A percentile compares a stretch with the other conserved stretches of the same genome.
Evolutionary conservation across 345 rosid genomes (phyloP).

Genomic region (Hypericum perforatum): DNA sequence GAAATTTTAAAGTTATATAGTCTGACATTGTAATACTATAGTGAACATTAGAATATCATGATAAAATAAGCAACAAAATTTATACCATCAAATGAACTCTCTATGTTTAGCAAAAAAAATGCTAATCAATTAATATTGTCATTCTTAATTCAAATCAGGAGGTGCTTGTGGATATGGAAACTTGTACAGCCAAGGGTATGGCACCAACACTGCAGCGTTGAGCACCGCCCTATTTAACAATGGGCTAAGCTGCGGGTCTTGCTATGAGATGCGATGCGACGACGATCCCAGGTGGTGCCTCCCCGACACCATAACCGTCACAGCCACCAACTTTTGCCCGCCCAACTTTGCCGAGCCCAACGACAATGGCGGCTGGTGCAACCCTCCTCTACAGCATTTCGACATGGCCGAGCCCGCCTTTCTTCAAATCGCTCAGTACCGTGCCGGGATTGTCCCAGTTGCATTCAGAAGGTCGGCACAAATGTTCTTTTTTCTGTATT

Average conservation of each 20-base stretch:
- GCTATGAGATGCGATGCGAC: slow-evolving; percentile 23
- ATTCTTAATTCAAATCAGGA: slow-evolving; percentile 8
- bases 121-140: background rate
- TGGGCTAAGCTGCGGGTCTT: slow-evolving; percentile 26
- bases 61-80: too few species aligned
- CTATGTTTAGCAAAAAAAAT: background rate
- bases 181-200: slow-evolving; percentile 26
- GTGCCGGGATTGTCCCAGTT: slow-evolving; percentile 88
- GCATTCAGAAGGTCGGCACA: slow-evolving; percentile 58
- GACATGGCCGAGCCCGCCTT: slow-evolving; percentile 95
- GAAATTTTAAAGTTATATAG: too few species aligned
- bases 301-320: slow-evolving; percentile 20
- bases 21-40: too few species aligned
- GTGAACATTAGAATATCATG: too few species aligned
- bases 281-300: slow-evolving; percentile 26
- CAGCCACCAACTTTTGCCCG: slow-evolving; percentile 45
- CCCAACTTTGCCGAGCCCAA: slow-evolving; percentile 64
- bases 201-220: slow-evolving; percentile 29
- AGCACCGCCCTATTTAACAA: slow-evolving; percentile 27
- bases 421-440: slow-evolving; percentile 83
- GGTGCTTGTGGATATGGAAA: slow-evolving; percentile 29
- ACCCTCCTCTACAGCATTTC: slow-evolving; percentile 93
- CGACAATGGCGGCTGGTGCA: slow-evolving; percentile 97
- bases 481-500: background rate
- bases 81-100: background rate